These are phyloP conservation scores for Aspergillus affinis DNA, from an alignment of 495 filamentous ascomycete genomes.

Conservation along the genomic window DNA sequence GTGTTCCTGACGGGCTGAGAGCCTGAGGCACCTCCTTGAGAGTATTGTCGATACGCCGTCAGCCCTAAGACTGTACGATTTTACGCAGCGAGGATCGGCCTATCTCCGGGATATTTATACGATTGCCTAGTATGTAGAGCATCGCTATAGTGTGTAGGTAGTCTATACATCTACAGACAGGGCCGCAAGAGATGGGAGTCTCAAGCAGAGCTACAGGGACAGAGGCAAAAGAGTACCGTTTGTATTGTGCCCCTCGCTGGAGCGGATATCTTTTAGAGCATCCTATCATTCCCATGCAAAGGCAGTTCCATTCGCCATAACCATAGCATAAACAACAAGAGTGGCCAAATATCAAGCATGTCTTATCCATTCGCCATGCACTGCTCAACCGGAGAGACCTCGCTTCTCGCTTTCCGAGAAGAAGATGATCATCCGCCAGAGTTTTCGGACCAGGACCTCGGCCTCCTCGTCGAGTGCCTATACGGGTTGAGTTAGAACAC, in stretches of 20 bases:
- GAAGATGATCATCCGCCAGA: constrained; percentile 99
- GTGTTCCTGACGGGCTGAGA: constrained; percentile 3
- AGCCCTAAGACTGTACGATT: not conserved
- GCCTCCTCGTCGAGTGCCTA: constrained; percentile 94
- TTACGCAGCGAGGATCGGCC: not conserved
- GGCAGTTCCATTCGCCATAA: not conserved
- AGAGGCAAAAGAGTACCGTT: not conserved
- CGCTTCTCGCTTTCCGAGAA: constrained; percentile 94
- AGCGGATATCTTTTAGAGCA: constrained; percentile 8
- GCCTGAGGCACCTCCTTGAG: too few species aligned
- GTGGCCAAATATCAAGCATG: not conserved
- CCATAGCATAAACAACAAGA: not conserved
- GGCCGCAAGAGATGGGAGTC: too few species aligned
- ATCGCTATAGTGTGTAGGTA: too few species aligned
- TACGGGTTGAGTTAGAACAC: constrained; percentile 30
- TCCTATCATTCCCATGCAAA: not conserved
- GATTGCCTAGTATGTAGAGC: too few species aligned
- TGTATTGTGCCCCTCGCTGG: constrained; percentile 3
- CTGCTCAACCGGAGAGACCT: constrained; percentile 65
- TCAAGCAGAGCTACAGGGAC: not conserved
- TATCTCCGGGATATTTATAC: not conserved
- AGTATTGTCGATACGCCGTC: constrained; percentile 6
- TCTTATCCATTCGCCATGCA: not conserved
- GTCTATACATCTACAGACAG: too few species aligned
- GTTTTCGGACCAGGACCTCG: constrained; percentile 89